Conservation (phyloP, 305 asterid genomes). For the Fraxinus velutina region DNA sequence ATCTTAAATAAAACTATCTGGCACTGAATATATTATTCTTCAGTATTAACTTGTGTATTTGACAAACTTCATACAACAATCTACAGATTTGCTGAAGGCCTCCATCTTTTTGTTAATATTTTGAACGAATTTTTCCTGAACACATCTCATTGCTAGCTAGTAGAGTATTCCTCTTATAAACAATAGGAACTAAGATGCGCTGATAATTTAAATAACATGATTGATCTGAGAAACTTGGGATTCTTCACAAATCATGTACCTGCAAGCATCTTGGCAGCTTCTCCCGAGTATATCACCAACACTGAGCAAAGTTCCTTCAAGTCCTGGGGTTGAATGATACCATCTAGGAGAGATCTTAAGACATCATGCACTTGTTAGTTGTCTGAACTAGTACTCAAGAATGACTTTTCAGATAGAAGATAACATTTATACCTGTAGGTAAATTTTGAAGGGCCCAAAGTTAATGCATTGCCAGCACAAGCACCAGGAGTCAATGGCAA, state of each 20-base stretch:
- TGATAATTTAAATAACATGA: not conserved
- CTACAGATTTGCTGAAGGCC: not conserved
- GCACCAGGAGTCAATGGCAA: constrained; percentile 50
- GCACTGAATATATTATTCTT: not conserved
- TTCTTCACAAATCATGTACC: constrained; percentile 42
- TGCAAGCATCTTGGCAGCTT: constrained; percentile 83
- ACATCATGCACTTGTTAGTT: constrained; percentile 38
- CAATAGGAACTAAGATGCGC: not conserved
- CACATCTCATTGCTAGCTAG: not conserved
- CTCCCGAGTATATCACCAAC: constrained; percentile 76
- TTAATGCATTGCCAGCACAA: constrained; percentile 51
- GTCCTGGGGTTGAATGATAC: constrained; percentile 88
- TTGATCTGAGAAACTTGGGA: not conserved
- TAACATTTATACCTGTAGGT: constrained; percentile 62
- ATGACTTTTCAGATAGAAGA: constrained; percentile 1
- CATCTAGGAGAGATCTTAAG: constrained; percentile 89
- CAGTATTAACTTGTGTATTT: not conserved
- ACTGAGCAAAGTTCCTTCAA: constrained; percentile 93
- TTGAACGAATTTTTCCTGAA: not conserved
- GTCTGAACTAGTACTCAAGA: constrained; percentile 22
- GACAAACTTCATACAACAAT: not conserved
- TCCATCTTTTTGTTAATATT: not conserved
- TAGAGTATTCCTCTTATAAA: not conserved
- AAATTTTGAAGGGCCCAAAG: constrained; percentile 76
- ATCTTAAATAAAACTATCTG: not conserved